A percentile compares a stretch with the other conserved stretches of the same genome.
Evolutionary conservation across 345 rosid species (phyloP).

Genomic region (Hibiscus trionum): DNA sequence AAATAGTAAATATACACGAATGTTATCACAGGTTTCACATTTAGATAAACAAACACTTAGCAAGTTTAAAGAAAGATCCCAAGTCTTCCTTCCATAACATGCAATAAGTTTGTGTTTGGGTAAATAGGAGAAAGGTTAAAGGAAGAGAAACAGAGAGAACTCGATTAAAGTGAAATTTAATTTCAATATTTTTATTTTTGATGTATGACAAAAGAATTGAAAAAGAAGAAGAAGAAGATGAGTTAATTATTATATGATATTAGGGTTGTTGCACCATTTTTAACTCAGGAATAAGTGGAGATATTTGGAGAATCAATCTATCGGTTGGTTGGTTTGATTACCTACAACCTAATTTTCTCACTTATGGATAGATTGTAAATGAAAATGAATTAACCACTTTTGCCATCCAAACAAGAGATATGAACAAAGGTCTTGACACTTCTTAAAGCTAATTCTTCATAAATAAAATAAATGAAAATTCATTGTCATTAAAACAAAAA

Average conservation of each 20-base stretch:
- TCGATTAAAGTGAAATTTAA: neutral
- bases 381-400: neutral
- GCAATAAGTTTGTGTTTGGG: neutral
- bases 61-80: conserved; percentile 7
- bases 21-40: neutral
- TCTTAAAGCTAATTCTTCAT: neutral
- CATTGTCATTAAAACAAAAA: neutral
- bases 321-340: neutral
- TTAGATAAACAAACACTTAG: neutral
- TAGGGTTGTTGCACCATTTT: neutral
- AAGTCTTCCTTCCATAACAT: neutral
- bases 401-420: neutral
- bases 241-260: neutral
- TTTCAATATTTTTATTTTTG: neutral
- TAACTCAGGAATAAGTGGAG: neutral
- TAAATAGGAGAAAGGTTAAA: neutral
- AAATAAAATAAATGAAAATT: neutral
- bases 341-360: neutral
- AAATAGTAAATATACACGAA: neutral
- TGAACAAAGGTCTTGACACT: neutral
- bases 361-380: neutral
- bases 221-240: neutral
- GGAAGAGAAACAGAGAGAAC: neutral
- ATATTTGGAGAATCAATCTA: neutral
- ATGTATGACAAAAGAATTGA: neutral